Evolutionary conservation across 78 protist species (phyloP).

Genomic region (Dictyostelium citrinum): DNA sequence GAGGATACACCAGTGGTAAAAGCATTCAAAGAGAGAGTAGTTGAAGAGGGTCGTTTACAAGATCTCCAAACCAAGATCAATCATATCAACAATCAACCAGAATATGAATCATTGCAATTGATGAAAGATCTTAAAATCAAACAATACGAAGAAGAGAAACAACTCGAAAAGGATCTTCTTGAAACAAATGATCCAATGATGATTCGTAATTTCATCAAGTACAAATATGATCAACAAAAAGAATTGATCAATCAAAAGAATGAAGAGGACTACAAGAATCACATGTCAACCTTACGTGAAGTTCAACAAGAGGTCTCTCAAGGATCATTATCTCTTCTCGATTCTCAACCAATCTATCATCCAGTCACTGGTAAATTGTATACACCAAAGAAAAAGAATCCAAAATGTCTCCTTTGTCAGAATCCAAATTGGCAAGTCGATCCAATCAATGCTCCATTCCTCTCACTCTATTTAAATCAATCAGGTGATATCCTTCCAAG

Average conservation of each 20-base stretch:
- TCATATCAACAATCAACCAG: neutral
- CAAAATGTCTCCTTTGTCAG: constrained; percentile 56
- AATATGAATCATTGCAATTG: neutral
- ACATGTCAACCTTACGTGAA: neutral
- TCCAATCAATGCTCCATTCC: constrained; percentile 56
- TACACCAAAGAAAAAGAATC: constrained; percentile 20
- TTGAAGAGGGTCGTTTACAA: neutral
- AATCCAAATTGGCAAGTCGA: constrained; percentile 57
- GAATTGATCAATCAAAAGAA: neutral
- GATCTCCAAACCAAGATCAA: neutral
- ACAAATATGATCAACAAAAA: neutral
- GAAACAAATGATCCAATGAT: neutral
- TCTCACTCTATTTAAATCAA: neutral
- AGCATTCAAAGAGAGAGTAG: neutral
- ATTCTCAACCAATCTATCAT: neutral
- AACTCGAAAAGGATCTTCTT: neutral
- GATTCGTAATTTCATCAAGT: constrained; percentile 11
- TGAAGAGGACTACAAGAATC: neutral
- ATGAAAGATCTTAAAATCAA: neutral
- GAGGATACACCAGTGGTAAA: neutral
- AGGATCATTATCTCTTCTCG: neutral
- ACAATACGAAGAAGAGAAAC: neutral
- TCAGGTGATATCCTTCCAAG: constrained; percentile 59
- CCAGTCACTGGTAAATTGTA: constrained; percentile 48
- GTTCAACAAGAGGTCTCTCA: neutral